These are phyloP conservation scores for Aspergillus aculeatinus DNA, from an alignment of 2,329 filamentous ascomycete species.

Conservation along the genomic window DNA sequence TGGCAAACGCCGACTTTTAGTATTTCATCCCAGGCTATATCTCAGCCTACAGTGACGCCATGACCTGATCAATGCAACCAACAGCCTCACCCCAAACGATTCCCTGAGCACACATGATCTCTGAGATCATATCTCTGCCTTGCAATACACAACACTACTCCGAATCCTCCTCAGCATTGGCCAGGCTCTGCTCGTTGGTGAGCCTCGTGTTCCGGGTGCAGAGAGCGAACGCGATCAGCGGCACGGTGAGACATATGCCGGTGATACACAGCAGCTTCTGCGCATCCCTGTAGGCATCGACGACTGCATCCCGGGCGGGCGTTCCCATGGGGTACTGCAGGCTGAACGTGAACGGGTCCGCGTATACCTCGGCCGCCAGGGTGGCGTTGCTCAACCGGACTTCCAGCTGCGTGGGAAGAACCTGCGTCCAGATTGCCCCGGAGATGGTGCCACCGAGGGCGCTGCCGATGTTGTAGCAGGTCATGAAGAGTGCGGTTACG, in stretches of 20 bases:
- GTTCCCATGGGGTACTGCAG: conserved; percentile 46
- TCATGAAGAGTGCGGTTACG: conserved; percentile 63
- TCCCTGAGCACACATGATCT: too few species aligned
- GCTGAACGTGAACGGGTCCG: conserved; percentile 42
- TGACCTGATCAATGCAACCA: too few species aligned
- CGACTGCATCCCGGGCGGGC: conserved; percentile 42
- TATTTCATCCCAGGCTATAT: too few species aligned
- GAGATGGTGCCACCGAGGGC: conserved; percentile 62
- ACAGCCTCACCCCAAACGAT: too few species aligned
- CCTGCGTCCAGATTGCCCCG: conserved; percentile 63
- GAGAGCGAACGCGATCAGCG: conserved; percentile 48
- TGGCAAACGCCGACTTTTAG: too few species aligned
- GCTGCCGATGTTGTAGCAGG: conserved; percentile 63
- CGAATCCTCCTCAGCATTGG: conserved; percentile 34
- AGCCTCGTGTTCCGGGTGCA: conserved; percentile 49
- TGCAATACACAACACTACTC: neutral
- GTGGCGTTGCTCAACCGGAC: conserved; percentile 40
- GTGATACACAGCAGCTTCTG: conserved; percentile 53
- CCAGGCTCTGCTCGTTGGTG: conserved; percentile 47
- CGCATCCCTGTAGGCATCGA: conserved; percentile 47
- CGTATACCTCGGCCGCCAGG: conserved; percentile 44
- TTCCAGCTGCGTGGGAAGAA: conserved; percentile 50
- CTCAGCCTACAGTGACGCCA: too few species aligned
- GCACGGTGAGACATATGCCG: conserved; percentile 50
- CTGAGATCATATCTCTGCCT: too few species aligned